Conservation (phyloP, 352 stramenopile genomes). For the Globisporangium iwayamae region DNA sequence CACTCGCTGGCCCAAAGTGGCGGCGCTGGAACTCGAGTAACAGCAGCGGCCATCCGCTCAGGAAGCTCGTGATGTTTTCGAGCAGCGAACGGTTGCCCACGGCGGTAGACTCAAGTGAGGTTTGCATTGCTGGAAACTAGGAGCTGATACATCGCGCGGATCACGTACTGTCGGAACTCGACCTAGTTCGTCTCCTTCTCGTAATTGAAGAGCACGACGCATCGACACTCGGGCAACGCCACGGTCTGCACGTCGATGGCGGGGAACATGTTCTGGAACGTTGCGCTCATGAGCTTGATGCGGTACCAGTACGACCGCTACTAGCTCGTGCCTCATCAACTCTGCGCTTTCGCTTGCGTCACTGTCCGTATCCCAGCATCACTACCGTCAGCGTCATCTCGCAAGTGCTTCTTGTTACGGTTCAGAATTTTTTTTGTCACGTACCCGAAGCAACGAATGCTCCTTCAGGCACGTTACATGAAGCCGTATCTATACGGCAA, state of each 20-base stretch:
- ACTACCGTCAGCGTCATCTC: background rate
- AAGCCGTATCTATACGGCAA: no score
- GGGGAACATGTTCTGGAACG: slow-evolving; percentile 99
- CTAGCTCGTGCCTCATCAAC: no score
- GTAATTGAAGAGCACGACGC: slow-evolving; percentile 97
- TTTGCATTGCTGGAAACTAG: no score
- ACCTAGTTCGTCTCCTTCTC: slow-evolving; percentile 91
- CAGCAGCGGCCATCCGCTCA: no score
- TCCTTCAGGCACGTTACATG: slow-evolving; percentile 3
- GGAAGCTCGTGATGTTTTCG: no score
- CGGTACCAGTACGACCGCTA: slow-evolving; percentile 8
- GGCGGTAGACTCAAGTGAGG: no score
- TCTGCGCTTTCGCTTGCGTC: no score
- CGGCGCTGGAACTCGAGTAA: no score
- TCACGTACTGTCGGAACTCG: slow-evolving; percentile 97
- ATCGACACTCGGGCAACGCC: slow-evolving; percentile 91
- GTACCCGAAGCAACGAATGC: slow-evolving; percentile 11
- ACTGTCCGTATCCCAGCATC: background rate
- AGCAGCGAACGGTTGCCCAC: no score
- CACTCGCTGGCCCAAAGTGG: no score
- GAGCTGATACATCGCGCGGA: slow-evolving; percentile 75
- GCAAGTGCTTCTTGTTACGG: slow-evolving; percentile 7
- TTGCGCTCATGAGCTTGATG: slow-evolving; percentile 95
- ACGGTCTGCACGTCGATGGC: slow-evolving; percentile 97
- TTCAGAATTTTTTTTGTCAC: slow-evolving; percentile 14